Conservation (phyloP, 2,329 filamentous ascomycete species). For the Bipolaris victoriae region DNA sequence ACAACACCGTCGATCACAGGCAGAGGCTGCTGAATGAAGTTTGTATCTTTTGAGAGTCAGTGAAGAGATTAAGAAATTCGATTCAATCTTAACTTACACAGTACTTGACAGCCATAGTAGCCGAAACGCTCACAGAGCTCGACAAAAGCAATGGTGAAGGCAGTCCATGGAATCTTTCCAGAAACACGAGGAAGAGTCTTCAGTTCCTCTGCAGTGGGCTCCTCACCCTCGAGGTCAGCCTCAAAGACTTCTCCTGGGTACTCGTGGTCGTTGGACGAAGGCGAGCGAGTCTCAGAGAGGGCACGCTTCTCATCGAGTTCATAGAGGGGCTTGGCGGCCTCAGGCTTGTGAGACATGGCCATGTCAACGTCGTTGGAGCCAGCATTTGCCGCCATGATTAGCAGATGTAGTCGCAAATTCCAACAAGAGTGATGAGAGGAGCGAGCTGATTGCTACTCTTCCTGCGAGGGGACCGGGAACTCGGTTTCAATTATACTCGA, state of each 20-base stretch:
- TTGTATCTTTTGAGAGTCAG: conserved; percentile 41
- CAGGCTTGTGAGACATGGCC: conserved; percentile 45
- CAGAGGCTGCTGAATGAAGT: conserved; percentile 48
- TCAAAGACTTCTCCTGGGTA: conserved; percentile 38
- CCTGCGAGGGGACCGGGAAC: conserved; percentile 5
- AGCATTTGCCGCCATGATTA: conserved; percentile 40
- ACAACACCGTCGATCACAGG: conserved; percentile 45
- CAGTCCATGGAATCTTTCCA: conserved; percentile 67
- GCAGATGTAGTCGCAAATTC: conserved; percentile 1
- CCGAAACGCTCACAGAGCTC: conserved; percentile 79
- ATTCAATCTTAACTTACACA: conserved; percentile 57
- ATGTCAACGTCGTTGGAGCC: conserved; percentile 44
- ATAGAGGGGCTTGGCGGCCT: conserved; percentile 38
- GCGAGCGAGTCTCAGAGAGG: conserved; percentile 25
- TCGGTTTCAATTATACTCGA: conserved; percentile 23
- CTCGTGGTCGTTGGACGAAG: conserved; percentile 24
- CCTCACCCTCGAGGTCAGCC: conserved; percentile 44
- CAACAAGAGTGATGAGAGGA: conserved; percentile 7
- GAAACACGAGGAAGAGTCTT: conserved; percentile 67
- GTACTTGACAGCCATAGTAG: conserved; percentile 74
- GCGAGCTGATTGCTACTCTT: conserved; percentile 13
- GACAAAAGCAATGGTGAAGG: conserved; percentile 73
- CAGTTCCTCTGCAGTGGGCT: conserved; percentile 68
- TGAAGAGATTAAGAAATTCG: neutral
- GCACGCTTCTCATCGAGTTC: conserved; percentile 44